Evolutionary conservation across 1,284 basidiomycete genomes (phyloP), one percentile per base, ranked within the genome.

Genomic region (Rhodotorula sp.): DNA sequence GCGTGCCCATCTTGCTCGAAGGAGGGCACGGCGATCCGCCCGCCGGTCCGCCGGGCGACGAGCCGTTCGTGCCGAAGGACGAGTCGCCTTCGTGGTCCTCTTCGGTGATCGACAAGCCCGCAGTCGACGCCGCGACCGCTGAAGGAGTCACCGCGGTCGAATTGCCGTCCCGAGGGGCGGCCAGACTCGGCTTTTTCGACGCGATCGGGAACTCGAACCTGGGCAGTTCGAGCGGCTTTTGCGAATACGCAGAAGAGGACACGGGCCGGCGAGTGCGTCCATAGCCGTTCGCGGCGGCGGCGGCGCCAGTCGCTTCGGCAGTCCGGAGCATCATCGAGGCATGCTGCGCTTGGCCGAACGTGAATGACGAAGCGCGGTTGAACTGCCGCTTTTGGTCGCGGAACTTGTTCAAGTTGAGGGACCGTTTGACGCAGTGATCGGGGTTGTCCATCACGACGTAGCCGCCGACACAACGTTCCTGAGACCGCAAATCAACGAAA

Each of bases 361-460:
- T 76, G 70, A 76, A 76, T 5, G 73, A 70, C 14, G 66, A 69
- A 12, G 75, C 75, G 45, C 75, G 75, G 34, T 67, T 67, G 68
- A 76, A 76, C 38, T 71, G 70, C 48, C 75, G 73, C 49, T 72
- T 76, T 81, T 90, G 91, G 81, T 90, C 92, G 74, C 95, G 89
- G 85, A 98, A 95, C 74, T 92, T 90, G 82, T 93, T 91, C 66
- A 97, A 82, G 78, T 97, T 92, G 77, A 91, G 88, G 65, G 89
- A 86, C 60, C 94, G 89, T 58, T 91, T 89, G 26, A 85, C 84
- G 38, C 88, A 85, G 81, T 94, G 89, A 55, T 86, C 85, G 0
- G 94, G 93, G 80, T 98, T 94, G 79, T 98, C 92, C 95, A 99
- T 99, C 26, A 85, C 87, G 52, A 97, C 88, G 80, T 99, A 99